These are phyloP conservation scores for Purpureocillium takamizusanense DNA, from an alignment of 2,329 filamentous ascomycete genomes.

Conservation along the genomic window DNA sequence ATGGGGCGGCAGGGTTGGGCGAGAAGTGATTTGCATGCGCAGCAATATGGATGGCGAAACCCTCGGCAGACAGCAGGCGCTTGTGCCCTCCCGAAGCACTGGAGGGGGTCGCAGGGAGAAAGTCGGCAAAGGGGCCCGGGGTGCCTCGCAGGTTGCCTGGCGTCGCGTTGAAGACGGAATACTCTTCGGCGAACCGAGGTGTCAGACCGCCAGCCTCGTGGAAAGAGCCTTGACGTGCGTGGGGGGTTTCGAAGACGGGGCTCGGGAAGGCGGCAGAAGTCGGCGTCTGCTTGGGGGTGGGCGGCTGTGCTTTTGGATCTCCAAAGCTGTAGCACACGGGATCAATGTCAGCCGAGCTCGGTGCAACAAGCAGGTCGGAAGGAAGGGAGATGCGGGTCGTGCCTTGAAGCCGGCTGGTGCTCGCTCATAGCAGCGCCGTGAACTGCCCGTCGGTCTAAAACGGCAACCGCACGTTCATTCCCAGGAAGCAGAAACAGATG, in stretches of 20 bases:
- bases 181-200: slow-evolving; percentile 55
- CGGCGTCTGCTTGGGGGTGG: slow-evolving; percentile 49
- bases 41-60: slow-evolving; percentile 40
- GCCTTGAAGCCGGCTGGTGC: background rate
- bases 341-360: slow-evolving; percentile 23
- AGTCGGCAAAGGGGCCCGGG: slow-evolving; percentile 36
- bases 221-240: slow-evolving; percentile 34
- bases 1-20: slow-evolving; percentile 38
- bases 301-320: slow-evolving; percentile 53
- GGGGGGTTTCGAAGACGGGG: slow-evolving; percentile 49
- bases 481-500: too few relatives aligned
- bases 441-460: too few relatives aligned
- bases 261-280: slow-evolving; percentile 43
- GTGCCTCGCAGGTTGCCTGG: slow-evolving; percentile 46
- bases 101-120: slow-evolving; percentile 27
- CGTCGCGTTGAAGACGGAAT: slow-evolving; percentile 56
- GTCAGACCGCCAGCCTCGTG: slow-evolving; percentile 46
- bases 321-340: slow-evolving; percentile 42
- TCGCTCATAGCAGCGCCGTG: too few relatives aligned
- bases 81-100: slow-evolving; percentile 30
- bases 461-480: too few relatives aligned
- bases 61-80: slow-evolving; percentile 40
- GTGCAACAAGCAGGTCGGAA: background rate
- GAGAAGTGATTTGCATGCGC: slow-evolving; percentile 56
- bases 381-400: background rate